Evolutionary conservation across 345 rosid species (phyloP), one percentile per base, ranked within the genome.

Genomic region (Bruguiera gymnorhiza): DNA sequence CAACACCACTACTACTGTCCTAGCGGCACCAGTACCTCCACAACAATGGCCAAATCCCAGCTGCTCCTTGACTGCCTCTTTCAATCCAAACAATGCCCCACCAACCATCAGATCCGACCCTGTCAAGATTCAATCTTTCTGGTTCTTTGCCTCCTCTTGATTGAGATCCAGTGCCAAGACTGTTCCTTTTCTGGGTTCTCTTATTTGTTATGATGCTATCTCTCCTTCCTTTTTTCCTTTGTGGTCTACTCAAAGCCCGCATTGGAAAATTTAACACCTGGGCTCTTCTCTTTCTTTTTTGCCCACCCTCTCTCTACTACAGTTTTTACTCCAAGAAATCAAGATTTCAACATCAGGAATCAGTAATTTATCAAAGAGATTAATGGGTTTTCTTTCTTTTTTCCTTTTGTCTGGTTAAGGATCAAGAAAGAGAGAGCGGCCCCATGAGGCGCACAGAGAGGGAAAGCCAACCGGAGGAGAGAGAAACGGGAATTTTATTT

Each of bases 91-190:
- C 2, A 77, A 63, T 74, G 77, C 70, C 81, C 64, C 68, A 67
- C 79, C 77, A 86, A 88, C 86, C 98, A 94, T 94, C 88, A 88
- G 98, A 91, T 84, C 92, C 86, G 73, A 66, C 34, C 62, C 63
- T 67, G 54, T 67, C 66, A 69, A 36, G 37, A 32, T 59, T 27
- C 60, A 51, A 69, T 69, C 54, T 70, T 36, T 29, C 60, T 57
- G 4, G 21, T 18, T 26, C 73, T 62, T n/a, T 30, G 52, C 60
- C 60, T 56, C 15, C 16, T 21, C 13, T 56, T 27, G 29, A 56
- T 56, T 19, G 46, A 74, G 65, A 63, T 74, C 72, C 77, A 32
- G 36, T 43, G 20, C 39, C n/a, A 60, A 51, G 34, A 32, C 10
- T 51, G 43, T 63, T 62, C 64, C 73, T 62, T 75, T 75, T 76